phyloP scores from a whole-genome alignment of 495 filamentous ascomycete genomes.

The Penicillium fimorum region DNA sequence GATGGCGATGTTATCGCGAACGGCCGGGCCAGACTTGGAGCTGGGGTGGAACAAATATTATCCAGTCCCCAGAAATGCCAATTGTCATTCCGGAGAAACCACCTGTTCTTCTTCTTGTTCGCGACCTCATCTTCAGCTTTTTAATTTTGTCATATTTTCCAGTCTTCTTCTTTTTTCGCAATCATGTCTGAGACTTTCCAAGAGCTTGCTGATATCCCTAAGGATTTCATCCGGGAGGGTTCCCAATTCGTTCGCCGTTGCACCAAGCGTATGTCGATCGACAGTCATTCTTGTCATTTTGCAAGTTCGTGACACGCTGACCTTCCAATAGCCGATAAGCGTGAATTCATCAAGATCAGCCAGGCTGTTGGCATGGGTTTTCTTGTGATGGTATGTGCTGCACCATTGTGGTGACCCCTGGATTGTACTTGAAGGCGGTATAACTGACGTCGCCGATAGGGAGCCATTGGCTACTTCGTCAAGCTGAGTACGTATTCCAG shows the following conservation, averaged over 20 bases:
- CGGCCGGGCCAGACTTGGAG: background rate
- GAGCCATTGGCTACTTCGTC: constrained; percentile 80
- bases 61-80: background rate
- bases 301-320: constrained; percentile 14
- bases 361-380: constrained; percentile 95
- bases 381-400: constrained; percentile 70
- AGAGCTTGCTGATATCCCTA: constrained; percentile 76
- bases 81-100: constrained; percentile 12
- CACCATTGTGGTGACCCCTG: background rate
- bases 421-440: background rate
- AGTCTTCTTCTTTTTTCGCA: background rate
- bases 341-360: constrained; percentile 91
- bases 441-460: constrained; percentile 26
- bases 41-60: background rate
- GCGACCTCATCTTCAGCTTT: constrained; percentile 3
- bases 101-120: constrained; percentile 16
- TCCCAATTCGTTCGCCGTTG: constrained; percentile 79
- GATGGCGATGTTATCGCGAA: background rate
- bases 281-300: constrained; percentile 9
- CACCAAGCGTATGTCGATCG: constrained; percentile 66
- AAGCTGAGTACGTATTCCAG: constrained; percentile 71
- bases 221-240: constrained; percentile 79
- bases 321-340: constrained; percentile 60
- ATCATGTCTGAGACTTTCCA: constrained; percentile 74
- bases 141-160: background rate